Evolutionary conservation across 306 rosid species (phyloP).

Genomic region (Psophocarpus tetragonolobus): DNA sequence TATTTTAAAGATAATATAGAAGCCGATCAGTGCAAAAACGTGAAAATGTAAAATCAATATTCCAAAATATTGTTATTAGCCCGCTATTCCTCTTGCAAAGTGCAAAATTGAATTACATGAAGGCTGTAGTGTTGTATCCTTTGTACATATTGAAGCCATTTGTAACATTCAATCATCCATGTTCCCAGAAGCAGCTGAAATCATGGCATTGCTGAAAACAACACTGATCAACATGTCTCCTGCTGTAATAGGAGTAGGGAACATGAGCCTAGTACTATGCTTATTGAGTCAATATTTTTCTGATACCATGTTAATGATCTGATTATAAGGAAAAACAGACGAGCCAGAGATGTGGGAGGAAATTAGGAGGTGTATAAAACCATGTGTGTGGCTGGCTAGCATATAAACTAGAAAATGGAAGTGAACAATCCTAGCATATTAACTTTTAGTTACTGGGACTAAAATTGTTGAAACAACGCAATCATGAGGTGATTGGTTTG

Average conservation of each 20-base stretch:
- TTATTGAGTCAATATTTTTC: background rate
- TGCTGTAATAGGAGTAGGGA: background rate
- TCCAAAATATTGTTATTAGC: background rate
- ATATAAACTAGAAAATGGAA: background rate
- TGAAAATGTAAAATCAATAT: background rate
- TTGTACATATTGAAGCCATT: background rate
- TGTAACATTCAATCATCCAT: background rate
- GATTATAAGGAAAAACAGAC: background rate
- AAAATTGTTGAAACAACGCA: background rate
- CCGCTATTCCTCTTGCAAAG: background rate
- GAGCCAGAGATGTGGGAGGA: background rate
- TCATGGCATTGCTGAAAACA: background rate
- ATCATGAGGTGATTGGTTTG: slow-evolving; percentile 8
- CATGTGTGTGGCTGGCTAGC: background rate
- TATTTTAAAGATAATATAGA: too few species aligned
- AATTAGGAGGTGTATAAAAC: background rate
- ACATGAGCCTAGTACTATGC: background rate
- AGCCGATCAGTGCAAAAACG: background rate
- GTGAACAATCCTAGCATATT: background rate
- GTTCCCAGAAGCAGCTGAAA: background rate
- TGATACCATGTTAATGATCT: background rate
- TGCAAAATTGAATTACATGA: background rate
- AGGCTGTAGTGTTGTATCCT: background rate
- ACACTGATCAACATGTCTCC: background rate
- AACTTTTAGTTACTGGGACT: background rate